phyloP scores from a whole-genome alignment of 2,329 filamentous ascomycete species.

The Xylaria multiplex region DNA sequence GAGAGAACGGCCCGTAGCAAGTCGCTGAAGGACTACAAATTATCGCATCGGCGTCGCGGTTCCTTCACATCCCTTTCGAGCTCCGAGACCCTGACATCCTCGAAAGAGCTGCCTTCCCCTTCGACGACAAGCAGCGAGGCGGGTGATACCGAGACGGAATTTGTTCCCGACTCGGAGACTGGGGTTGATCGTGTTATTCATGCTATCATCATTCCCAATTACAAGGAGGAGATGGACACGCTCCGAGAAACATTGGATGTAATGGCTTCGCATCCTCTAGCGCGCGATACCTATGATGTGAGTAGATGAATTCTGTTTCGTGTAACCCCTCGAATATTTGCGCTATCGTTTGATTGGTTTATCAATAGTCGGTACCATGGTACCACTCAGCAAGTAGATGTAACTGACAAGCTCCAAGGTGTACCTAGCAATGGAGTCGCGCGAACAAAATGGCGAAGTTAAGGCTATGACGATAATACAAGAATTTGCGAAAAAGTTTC shows the following conservation, averaged over 20 bases:
- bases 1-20: constrained; percentile 58
- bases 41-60: constrained; percentile 59
- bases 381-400: not conserved
- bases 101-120: constrained; percentile 53
- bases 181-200: constrained; percentile 65
- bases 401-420: constrained; percentile 58
- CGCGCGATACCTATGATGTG: constrained; percentile 74
- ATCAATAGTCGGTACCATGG: not conserved
- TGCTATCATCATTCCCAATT: constrained; percentile 77
- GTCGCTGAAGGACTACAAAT: constrained; percentile 59
- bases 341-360: not conserved
- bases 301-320: constrained; percentile 50
- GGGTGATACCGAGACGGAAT: constrained; percentile 61
- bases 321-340: constrained; percentile 2
- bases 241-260: constrained; percentile 75
- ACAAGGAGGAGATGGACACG: constrained; percentile 77
- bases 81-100: constrained; percentile 63
- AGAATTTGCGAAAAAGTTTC: constrained; percentile 72
- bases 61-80: constrained; percentile 67
- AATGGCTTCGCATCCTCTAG: constrained; percentile 72
- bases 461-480: constrained; percentile 72
- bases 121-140: constrained; percentile 62
- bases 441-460: constrained; percentile 67
- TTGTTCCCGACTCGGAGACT: constrained; percentile 57
- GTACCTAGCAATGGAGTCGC: constrained; percentile 77